phyloP scores from a whole-genome alignment of 1,284 basidiomycete genomes.

The Papiliotrema nemorosa region DNA sequence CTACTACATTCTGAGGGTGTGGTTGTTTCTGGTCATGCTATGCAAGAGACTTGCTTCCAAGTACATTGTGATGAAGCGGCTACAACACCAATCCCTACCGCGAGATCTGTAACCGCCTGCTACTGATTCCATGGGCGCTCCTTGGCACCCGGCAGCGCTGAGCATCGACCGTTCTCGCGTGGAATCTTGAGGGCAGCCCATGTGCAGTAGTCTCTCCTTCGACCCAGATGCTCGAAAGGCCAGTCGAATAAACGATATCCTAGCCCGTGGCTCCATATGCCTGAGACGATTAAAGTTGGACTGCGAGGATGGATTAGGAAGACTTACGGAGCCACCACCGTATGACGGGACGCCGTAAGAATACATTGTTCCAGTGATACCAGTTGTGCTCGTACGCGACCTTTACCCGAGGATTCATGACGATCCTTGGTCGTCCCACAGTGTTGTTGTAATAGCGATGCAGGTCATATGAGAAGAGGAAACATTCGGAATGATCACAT shows the following conservation, averaged over 20 bases:
- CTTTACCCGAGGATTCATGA: slow-evolving; percentile 54
- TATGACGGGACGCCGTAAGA: slow-evolving; percentile 52
- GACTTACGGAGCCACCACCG: slow-evolving; percentile 53
- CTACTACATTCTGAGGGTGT: too few species aligned
- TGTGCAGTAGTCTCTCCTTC: slow-evolving; percentile 22
- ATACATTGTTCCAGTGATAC: slow-evolving; percentile 54
- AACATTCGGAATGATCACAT: slow-evolving; percentile 58
- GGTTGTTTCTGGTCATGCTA: too few species aligned
- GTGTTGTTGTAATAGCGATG: slow-evolving; percentile 52
- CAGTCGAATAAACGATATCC: slow-evolving; percentile 13
- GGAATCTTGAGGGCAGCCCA: slow-evolving; percentile 19
- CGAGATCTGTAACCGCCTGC: too few species aligned
- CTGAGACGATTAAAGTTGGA: background rate
- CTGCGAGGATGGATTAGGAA: background rate
- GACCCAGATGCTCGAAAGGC: slow-evolving; percentile 10
- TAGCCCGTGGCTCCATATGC: background rate
- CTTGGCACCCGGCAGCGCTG: slow-evolving; percentile 10
- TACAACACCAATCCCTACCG: too few species aligned
- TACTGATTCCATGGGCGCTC: background rate
- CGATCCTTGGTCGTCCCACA: slow-evolving; percentile 47
- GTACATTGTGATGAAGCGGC: too few species aligned
- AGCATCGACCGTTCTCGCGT: slow-evolving; percentile 16
- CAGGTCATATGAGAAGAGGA: slow-evolving; percentile 58
- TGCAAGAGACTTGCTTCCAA: too few species aligned
- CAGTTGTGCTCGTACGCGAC: slow-evolving; percentile 49